Evolutionary conservation across 1,284 basidiomycete species (phyloP), one percentile per base, ranked within the genome.

Genomic region (Cryptococcus amylolentus): DNA sequence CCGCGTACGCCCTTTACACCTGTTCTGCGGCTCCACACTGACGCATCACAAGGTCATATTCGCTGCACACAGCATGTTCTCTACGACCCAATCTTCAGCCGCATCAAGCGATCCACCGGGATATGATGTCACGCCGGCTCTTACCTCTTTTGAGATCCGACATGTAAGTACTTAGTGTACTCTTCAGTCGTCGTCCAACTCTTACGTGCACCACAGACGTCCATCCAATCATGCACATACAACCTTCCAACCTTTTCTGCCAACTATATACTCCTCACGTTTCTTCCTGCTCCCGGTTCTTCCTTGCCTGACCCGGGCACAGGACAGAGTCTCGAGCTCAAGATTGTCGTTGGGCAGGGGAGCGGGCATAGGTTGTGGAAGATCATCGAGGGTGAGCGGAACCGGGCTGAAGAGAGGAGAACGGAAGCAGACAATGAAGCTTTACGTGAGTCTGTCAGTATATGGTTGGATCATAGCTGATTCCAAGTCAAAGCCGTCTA

Each of bases 301-400:
- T 58, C 57, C 10, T 61, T 76, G 2, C 74, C 74, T 1, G 54
- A 65, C 37, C 69, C 69, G 26, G 72, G 71, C 0, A 49, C 60
- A 28, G 71, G 70, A 2, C 61, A 65, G 20, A 52, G 56, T 20
- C 42, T 75, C 8, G 67, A 67, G 51, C 56, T 57, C 16, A 75
- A 71, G 54, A 45, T 75, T 1, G 49, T 62, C 13, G 53, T 76
- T n/a, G 66, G 61, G 10, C 67, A 71, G 45, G 74, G 74, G 6
- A 57, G 65, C 13, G 68, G 71, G 2, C 72, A 76, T 56, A 62
- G 56, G 16, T 51, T 73, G 5, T 76, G 68, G 67, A 76, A 76
- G 63, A 59, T 66, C 8, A 70, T 75, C 18, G 73, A 76, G 56
- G 70, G 65, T 49, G 69, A 73, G 60, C 58, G 72, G 26, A 62